Evolutionary conservation across 371 early-diverging fungal species (phyloP).

Genomic region (Massospora cicadina): DNA sequence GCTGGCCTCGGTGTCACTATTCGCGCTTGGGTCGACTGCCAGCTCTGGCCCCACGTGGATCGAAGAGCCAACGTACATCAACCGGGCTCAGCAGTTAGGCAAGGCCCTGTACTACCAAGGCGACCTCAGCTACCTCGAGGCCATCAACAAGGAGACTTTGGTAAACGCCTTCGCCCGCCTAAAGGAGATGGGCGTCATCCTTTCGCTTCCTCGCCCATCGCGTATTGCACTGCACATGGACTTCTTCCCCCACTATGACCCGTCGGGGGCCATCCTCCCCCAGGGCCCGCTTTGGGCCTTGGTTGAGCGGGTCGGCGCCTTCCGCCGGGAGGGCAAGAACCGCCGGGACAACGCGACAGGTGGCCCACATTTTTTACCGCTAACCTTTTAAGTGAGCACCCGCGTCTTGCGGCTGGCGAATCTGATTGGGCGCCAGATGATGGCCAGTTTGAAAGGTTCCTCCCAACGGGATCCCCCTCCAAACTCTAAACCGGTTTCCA

Average conservation of each 20-base stretch:
- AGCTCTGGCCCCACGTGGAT: slow-evolving; percentile 26
- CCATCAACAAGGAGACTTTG: slow-evolving; percentile 70
- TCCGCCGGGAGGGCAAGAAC: slow-evolving; percentile 74
- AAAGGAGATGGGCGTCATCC: slow-evolving; percentile 45
- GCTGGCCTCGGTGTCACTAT: slow-evolving; percentile 29
- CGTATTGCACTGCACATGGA: slow-evolving; percentile 31
- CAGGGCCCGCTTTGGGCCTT: slow-evolving; percentile 58
- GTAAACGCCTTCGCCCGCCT: slow-evolving; percentile 53
- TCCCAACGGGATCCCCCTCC: no score
- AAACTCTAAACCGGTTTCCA: no score
- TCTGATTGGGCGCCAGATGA: slow-evolving; percentile 15
- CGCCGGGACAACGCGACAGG: slow-evolving; percentile 69
- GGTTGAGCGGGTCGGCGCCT: slow-evolving; percentile 65
- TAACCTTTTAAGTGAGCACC: slow-evolving; percentile 18
- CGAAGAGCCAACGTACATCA: slow-evolving; percentile 44
- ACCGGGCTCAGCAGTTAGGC: slow-evolving; percentile 55
- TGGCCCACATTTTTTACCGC: slow-evolving; percentile 14
- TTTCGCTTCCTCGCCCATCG: slow-evolving; percentile 20
- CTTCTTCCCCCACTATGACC: slow-evolving; percentile 31
- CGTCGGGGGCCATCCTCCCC: slow-evolving; percentile 29
- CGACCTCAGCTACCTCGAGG: slow-evolving; percentile 62
- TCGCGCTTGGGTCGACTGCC: slow-evolving; percentile 11
- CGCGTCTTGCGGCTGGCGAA: slow-evolving; percentile 26
- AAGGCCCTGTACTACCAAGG: slow-evolving; percentile 69
- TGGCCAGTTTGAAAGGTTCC: slow-evolving; percentile 6